Evolutionary conservation across 805 yeast genomes (phyloP).

Genomic region (Sugiyamaella smithiae): DNA sequence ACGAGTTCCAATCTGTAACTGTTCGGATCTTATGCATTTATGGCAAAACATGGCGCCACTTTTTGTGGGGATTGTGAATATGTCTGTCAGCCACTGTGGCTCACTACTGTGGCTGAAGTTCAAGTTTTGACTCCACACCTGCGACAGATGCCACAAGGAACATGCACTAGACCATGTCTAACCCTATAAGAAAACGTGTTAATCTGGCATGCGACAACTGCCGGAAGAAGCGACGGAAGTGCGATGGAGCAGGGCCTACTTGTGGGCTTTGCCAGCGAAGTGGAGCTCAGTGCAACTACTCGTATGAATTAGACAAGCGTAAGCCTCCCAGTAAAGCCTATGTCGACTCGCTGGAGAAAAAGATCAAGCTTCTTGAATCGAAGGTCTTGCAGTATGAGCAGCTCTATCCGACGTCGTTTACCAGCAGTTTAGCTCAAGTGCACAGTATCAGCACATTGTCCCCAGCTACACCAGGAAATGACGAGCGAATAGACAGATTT

Average conservation of each 20-base stretch:
- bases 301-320: conserved; percentile 11
- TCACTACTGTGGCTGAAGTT: no score
- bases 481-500: conserved; percentile 11
- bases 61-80: no score
- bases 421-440: conserved; percentile 1
- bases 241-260: conserved; percentile 62
- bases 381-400: conserved; percentile 6
- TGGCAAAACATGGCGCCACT: no score
- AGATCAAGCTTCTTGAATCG: conserved; percentile 14
- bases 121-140: no score
- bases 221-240: conserved; percentile 63
- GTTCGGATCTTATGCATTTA: no score
- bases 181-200: conserved; percentile 44
- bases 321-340: conserved; percentile 17
- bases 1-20: no score
- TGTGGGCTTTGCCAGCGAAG: conserved; percentile 39
- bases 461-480: neutral
- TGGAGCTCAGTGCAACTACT: conserved; percentile 17
- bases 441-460: neutral
- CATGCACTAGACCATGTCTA: no score
- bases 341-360: conserved; percentile 12
- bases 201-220: conserved; percentile 90
- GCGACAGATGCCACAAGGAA: no score
- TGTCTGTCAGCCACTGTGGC: no score
- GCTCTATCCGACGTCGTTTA: neutral